Percentiles rank a stretch among this genome's conserved stretches.
These are phyloP conservation scores for Solanum hybrid DNA, from an alignment of 305 asterid genomes.

Conservation along the genomic window DNA sequence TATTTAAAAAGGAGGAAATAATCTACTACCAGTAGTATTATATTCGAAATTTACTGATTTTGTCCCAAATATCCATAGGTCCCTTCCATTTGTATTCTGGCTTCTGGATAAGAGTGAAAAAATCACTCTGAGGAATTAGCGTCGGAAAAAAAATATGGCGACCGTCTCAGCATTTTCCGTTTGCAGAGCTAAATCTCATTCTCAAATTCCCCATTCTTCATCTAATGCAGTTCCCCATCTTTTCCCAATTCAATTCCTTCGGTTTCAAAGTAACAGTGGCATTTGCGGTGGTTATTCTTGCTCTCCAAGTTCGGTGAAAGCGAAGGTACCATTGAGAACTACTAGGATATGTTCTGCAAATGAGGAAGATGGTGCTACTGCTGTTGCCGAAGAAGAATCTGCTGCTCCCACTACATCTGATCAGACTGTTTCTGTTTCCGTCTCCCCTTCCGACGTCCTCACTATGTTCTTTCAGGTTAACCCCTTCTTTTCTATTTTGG, in stretches of 20 bases:
- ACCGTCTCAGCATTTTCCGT: slow-evolving; percentile 27
- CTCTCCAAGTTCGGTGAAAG: neutral
- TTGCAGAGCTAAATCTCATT: slow-evolving; percentile 9
- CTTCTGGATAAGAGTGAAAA: slow-evolving; percentile 2
- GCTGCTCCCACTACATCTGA: slow-evolving; percentile 20
- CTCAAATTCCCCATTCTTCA: slow-evolving; percentile 2
- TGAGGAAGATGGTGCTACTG: slow-evolving; percentile 37
- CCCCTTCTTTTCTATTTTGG: neutral
- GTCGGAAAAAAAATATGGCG: slow-evolving; percentile 19
- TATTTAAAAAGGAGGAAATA: neutral
- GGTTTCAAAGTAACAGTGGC: slow-evolving; percentile 3
- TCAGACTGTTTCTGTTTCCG: slow-evolving; percentile 66
- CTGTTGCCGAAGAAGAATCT: slow-evolving; percentile 19
- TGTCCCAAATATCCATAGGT: neutral
- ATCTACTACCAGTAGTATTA: neutral
- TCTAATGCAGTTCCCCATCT: slow-evolving; percentile 1
- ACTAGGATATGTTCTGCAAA: slow-evolving; percentile 10
- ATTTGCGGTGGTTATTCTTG: neutral
- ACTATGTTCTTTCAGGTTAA: slow-evolving; percentile 75
- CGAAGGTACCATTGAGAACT: neutral
- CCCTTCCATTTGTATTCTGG: neutral
- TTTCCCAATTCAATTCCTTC: slow-evolving; percentile 16
- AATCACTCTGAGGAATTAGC: neutral
- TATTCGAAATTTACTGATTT: neutral
- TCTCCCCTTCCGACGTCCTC: slow-evolving; percentile 75